These are phyloP conservation scores for Exophiala dermatitidis DNA, from an alignment of 2,329 filamentous ascomycete species.

Conservation along the genomic window DNA sequence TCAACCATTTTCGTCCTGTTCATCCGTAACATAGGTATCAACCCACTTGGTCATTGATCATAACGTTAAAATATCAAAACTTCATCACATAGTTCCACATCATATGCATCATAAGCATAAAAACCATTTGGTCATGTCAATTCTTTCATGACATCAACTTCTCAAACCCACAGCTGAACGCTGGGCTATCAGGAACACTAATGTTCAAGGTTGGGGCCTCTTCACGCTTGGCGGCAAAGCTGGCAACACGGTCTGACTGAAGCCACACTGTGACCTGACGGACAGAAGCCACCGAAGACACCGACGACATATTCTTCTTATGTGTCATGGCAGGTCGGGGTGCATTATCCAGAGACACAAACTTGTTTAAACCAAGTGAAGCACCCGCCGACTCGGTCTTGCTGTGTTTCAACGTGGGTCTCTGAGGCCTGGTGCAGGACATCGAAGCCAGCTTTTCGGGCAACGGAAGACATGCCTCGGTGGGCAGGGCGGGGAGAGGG, in stretches of 20 bases:
- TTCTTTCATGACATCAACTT: conserved; percentile 2
- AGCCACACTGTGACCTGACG: conserved; percentile 9
- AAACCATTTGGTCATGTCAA: no score
- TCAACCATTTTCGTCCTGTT: no score
- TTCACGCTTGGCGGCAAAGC: conserved; percentile 5
- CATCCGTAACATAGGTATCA: no score
- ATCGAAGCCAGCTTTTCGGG: not conserved
- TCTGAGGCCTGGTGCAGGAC: not conserved
- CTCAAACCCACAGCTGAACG: conserved; percentile 3
- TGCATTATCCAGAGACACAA: not conserved
- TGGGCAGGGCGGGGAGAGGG: conserved; percentile 19
- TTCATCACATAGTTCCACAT: no score
- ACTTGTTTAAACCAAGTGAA: not conserved
- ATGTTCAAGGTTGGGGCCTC: conserved; percentile 1
- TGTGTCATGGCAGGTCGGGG: not conserved
- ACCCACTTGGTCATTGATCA: no score
- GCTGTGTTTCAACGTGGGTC: not conserved
- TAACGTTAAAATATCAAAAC: no score
- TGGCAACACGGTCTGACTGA: not conserved
- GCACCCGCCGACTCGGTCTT: conserved; percentile 1
- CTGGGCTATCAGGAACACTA: not conserved
- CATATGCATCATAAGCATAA: no score
- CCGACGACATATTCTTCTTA: conserved; percentile 2
- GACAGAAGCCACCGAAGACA: conserved; percentile 5
- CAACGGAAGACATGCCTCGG: not conserved